Base-by-base conservation (phyloP, 345 rosid species). In the Arabis alpina region DNA sequence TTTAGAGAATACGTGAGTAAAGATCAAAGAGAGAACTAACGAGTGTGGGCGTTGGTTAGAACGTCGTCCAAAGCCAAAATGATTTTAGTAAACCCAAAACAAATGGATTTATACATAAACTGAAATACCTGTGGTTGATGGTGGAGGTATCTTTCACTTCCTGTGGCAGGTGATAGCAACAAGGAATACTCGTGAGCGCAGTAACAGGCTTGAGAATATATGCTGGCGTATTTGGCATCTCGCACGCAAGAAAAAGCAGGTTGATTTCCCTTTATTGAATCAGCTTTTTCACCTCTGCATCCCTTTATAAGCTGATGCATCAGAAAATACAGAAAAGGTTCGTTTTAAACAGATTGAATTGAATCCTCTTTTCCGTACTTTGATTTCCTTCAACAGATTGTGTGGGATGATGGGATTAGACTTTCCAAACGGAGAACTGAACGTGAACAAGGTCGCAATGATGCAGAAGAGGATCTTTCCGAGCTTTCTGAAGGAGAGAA, bases 161-260 rank as follows among this genome's bases (percentile, higher is more conserved):
- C 48, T 60, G 66, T 62, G 74, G 61, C 86, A 89, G 98, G 96
- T 87, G 37, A 88, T 84, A 76, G 96, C 98, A 58, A 92, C 96
- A 60, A 90, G 98, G 85, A 92, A 88, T 74, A 82, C 91, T 61
- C 95, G 91, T 73, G 96, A 88, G 42, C 83, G 95, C 23, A 92
- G 86, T 55, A 92, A 88, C 79, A 82, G 96, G 79, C 92, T 88
- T 30, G 98, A 92, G 83, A 92, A 90, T 62, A 84, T 92, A 84
- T 90, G 96, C 86, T 92, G 98, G 98, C 85, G 96, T 6, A 90
- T 92, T 73, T 92, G 98, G 96, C 94, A 92, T 84, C 94, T 92
- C 53, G 93, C 95, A 58, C 96, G 96, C 56, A 86, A 80, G 68
- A 90, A 83, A 84, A 92, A 89, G 65, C 89, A 92, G 88, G 98